These are phyloP conservation scores for Flaveria linearis DNA, from an alignment of 129 eudicot genomes.

Conservation along the genomic window DNA sequence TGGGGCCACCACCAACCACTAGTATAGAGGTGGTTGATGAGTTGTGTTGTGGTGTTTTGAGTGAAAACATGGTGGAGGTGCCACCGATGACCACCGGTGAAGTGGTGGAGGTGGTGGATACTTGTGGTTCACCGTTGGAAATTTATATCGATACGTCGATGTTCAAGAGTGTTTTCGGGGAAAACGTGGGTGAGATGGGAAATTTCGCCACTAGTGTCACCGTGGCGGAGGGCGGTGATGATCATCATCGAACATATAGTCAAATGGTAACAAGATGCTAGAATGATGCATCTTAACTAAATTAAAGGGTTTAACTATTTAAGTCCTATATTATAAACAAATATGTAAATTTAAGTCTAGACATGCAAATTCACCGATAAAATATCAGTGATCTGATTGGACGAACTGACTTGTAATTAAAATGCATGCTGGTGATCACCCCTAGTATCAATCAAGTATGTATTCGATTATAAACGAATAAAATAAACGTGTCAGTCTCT, in stretches of 20 bases:
- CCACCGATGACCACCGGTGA: conserved; percentile 5
- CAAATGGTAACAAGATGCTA: too few relatives aligned
- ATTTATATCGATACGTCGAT: conserved; percentile 22
- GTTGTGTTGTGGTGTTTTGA: conserved; percentile 10
- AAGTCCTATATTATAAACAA: too few relatives aligned
- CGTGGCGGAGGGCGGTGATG: conserved; percentile 6
- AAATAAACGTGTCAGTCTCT: neutral
- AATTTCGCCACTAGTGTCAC: neutral
- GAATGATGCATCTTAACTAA: too few relatives aligned
- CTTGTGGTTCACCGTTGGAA: conserved; percentile 18
- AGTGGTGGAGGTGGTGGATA: neutral
- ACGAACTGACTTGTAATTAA: too few relatives aligned
- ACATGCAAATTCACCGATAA: too few relatives aligned
- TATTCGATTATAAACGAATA: neutral
- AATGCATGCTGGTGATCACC: too few relatives aligned
- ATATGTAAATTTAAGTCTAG: too few relatives aligned
- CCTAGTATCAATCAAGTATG: too few relatives aligned
- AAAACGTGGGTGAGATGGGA: neutral
- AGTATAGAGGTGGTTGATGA: neutral
- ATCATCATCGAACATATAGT: neutral
- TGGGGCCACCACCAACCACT: conserved; percentile 2
- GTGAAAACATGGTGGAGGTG: conserved; percentile 10
- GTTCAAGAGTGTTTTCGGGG: conserved; percentile 26
- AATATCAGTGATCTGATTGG: too few relatives aligned
- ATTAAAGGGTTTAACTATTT: too few relatives aligned